Base-by-base conservation (phyloP, 768 basidiomycete species). In the Leccinellum luteum region DNA sequence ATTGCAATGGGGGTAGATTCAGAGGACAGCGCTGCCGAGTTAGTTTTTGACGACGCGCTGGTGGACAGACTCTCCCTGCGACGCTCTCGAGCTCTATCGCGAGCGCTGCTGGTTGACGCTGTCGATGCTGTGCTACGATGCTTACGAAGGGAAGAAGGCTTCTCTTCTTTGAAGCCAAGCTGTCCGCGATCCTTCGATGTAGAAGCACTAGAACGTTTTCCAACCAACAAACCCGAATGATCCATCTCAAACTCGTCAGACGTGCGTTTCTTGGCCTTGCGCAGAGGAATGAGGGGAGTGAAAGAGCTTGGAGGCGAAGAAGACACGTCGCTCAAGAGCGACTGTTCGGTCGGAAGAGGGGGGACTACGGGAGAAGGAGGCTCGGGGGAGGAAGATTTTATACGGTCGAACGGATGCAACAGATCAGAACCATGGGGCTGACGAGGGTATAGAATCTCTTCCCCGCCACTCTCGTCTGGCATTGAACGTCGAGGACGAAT, bases 401-500 rank as follows among this genome's bases (percentile, higher is more conserved):
- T 64, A 28, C 70, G 71, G 43, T 69, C 68, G 45, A 69, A 69
- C 10, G 74, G 68, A 56, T 74, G 65, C 8, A 70, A 59, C 49
- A 74, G 58, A 17, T 73, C 69, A 15, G 65, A 43, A 9, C 60
- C 66, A 43, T 64, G 64, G 21, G 75, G 75, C 59, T 89, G 84
- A 56, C 90, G 86, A 41, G 91, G 90, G 72, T 94, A 94, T 27
- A 94, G 75, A 58, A 94, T 93, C 72, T 94, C 92, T 72, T 94
- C 92, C 43, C 92, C 91, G 5, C 92, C 92, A 65, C 91, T 93
- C 72, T 93, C 92, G 61, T 90, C 87, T 8, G 89, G 82, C 57
- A 84, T 79, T 1, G 90, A 93, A 56, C 83, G 83, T 31, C 81
- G 80, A 47, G 76, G 67, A 47, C 87, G 84, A 53, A 89, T 72